Conservation (phyloP, 2,329 filamentous ascomycete species). For the Ophiocordyceps camponoti-rufipedis region DNA sequence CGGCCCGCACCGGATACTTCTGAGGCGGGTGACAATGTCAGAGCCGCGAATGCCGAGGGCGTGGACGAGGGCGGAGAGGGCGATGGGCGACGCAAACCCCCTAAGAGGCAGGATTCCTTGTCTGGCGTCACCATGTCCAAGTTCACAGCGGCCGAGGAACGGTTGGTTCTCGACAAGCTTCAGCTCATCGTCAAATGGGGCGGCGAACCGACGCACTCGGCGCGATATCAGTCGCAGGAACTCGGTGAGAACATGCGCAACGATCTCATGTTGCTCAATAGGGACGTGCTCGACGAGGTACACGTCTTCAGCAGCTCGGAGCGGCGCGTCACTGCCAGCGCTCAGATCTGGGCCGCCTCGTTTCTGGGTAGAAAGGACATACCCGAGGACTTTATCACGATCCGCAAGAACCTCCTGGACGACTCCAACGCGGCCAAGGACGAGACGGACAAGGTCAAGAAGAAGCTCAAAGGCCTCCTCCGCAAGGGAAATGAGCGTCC, state of each 20-base stretch:
- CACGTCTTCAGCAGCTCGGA: constrained; percentile 93
- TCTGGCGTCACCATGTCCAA: constrained; percentile 84
- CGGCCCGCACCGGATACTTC: constrained; percentile 17
- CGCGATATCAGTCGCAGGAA: constrained; percentile 88
- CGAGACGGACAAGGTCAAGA: constrained; percentile 99
- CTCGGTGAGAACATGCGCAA: constrained; percentile 92
- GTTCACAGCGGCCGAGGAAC: constrained; percentile 84
- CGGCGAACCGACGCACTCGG: constrained; percentile 92
- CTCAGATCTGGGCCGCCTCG: constrained; percentile 84
- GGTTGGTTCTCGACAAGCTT: constrained; percentile 82
- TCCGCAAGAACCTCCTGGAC: constrained; percentile 87
- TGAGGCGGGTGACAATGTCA: constrained; percentile 11
- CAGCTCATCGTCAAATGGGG: constrained; percentile 99
- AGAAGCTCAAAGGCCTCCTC: constrained; percentile 87
- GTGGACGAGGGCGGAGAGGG: constrained; percentile 8
- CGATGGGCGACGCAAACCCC: constrained; percentile 9
- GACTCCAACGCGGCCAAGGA: constrained; percentile 98
- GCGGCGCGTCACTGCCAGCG: constrained; percentile 81
- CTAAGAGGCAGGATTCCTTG: constrained; percentile 62
- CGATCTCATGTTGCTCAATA: constrained; percentile 81
- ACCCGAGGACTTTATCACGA: constrained; percentile 67
- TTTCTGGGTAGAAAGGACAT: constrained; percentile 81
- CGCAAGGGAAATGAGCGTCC: constrained; percentile 87
- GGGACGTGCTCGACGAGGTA: constrained; percentile 80
- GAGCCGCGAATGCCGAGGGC: constrained; percentile 7